phyloP scores from a whole-genome alignment of 345 rosid species.

The Dimocarpus longan region DNA sequence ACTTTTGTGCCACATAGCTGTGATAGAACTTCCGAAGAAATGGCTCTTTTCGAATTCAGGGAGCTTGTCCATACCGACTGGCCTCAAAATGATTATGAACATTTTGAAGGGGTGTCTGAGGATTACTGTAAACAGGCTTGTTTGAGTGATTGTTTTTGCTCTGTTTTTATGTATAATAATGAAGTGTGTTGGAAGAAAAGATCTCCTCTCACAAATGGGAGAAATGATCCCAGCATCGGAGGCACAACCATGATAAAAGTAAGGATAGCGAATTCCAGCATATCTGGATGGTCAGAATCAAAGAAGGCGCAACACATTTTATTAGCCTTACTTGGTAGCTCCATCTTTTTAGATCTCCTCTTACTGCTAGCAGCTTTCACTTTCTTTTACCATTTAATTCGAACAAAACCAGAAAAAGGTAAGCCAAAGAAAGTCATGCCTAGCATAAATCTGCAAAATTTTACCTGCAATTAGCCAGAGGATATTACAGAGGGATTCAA shows the following conservation, averaged over 20 bases:
- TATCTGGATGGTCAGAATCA: not conserved
- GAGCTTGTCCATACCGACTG: not conserved
- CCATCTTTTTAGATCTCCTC: not conserved
- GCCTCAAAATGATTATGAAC: not conserved
- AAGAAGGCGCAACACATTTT: not conserved
- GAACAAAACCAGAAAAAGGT: not conserved
- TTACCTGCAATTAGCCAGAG: not conserved
- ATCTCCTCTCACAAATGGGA: constrained; percentile 25
- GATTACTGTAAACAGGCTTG: constrained; percentile 22
- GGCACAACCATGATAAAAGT: constrained; percentile 24
- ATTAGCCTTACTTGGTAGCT: not conserved
- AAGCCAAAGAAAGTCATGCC: not conserved
- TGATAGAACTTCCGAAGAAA: not conserved
- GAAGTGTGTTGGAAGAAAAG: constrained; percentile 26
- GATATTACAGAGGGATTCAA: not conserved
- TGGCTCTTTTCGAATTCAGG: not conserved
- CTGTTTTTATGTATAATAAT: constrained; percentile 14
- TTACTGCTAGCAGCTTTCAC: not conserved
- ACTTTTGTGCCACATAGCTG: not conserved
- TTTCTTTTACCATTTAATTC: not conserved
- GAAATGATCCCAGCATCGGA: not conserved
- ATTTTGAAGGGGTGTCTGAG: not conserved
- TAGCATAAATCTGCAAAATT: not conserved
- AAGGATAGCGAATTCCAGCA: constrained; percentile 1
- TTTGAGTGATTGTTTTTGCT: constrained; percentile 32